Evolutionary conservation across 2,329 filamentous ascomycete species (phyloP).

Genomic region (Stachybotrys echinatus): DNA sequence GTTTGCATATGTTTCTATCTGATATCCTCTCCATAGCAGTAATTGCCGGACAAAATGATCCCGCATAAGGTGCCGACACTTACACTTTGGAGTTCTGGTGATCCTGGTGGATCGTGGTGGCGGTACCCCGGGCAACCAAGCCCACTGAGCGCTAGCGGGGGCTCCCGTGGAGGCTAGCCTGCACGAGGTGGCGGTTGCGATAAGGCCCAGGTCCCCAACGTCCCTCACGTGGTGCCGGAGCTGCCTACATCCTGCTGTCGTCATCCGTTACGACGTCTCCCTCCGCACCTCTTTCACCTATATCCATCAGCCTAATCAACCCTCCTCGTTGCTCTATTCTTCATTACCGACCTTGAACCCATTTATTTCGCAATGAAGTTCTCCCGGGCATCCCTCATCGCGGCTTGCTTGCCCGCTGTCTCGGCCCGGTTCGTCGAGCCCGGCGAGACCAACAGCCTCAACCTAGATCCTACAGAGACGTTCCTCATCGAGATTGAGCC

Average conservation of each 20-base stretch:
- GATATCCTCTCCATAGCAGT: too few species aligned
- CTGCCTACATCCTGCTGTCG: background rate
- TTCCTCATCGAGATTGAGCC: constrained; percentile 83
- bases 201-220: too few species aligned
- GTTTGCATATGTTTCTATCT: too few species aligned
- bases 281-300: background rate
- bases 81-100: background rate
- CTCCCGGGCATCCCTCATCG: constrained; percentile 45
- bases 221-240: background rate
- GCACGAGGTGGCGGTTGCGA: background rate
- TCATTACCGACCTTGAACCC: constrained; percentile 1
- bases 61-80: too few species aligned
- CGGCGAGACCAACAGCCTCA: constrained; percentile 44
- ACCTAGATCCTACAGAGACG: constrained; percentile 33
- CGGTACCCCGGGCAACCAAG: background rate
- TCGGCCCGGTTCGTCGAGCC: constrained; percentile 53
- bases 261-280: background rate
- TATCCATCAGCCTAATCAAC: background rate
- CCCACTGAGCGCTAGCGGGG: background rate
- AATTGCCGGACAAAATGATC: too few species aligned
- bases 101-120: background rate
- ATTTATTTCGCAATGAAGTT: constrained; percentile 41
- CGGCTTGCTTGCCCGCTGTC: constrained; percentile 48
- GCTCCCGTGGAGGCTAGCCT: background rate
- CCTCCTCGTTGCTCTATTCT: background rate